Evolutionary conservation across 306 rosid genomes (phyloP), one percentile per base, ranked within the genome.

Genomic region (Inga oerstediana): DNA sequence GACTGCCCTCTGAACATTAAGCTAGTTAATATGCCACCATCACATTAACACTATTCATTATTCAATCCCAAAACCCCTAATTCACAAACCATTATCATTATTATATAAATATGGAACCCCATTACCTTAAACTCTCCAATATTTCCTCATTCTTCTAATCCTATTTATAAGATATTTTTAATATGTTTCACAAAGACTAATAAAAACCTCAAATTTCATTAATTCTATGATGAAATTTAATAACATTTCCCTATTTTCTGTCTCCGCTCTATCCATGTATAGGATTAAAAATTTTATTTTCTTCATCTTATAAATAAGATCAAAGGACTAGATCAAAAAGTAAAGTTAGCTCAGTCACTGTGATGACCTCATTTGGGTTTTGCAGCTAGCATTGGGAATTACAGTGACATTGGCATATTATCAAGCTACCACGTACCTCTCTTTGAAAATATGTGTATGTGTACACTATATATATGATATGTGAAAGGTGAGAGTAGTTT

Each of bases 1-100:
- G 87, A 83, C 77, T 80, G 48, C 85, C 85, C 77, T 81, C 88
- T 80, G 83, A 81, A 81, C 84, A 49, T 74, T 81, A 71, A 5
- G 82, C 68, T 76, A 79, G 80, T 61, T 44, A 75, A 52, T 27
- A 27, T 80, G 73, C 64, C 84, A 79, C 72, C 67, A 75, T 82
- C 85, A 77, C 89, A 77, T 84, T 85, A 34, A 46, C 41, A 61
- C 81, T 80, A 45, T 22, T 6, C 1, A 52, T 7, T 52, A 16
- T 15, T 61, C 78, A 78, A 54, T 77, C 22, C 49, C 74, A 72
- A 64, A 58, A 2, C 30, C 64, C 64, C 64, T 9, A 2, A 58
- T 8, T 58, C n/a, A 22, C 67, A 22, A 61, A 22, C 43, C 43
- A 39, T 39, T 39, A 39, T 35, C 6, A 39, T 39, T 6, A 39